Conservation (phyloP, 2,329 filamentous ascomycete genomes). For the Claviceps citrina region DNA sequence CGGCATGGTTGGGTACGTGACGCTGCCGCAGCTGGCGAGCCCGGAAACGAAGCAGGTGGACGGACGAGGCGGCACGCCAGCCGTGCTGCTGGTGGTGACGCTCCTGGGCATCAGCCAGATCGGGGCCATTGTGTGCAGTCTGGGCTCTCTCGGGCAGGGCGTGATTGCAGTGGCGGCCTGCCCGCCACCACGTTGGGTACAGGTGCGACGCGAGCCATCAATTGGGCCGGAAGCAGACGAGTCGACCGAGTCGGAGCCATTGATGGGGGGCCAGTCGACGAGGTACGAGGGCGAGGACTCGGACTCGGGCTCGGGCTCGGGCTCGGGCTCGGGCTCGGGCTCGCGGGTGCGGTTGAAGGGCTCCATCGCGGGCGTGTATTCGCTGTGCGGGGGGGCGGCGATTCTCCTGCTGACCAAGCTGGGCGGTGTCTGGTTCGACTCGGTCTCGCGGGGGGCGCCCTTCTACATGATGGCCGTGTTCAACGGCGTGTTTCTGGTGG, state of each 20-base stretch:
- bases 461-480: slow-evolving; percentile 92
- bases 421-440: slow-evolving; percentile 76
- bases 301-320: neutral
- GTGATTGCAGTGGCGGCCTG: slow-evolving; percentile 48
- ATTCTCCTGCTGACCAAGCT: slow-evolving; percentile 86
- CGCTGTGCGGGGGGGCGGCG: slow-evolving; percentile 73
- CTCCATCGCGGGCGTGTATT: slow-evolving; percentile 88
- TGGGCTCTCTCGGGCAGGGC: slow-evolving; percentile 73
- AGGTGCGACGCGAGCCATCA: slow-evolving; percentile 12
- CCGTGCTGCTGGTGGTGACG: slow-evolving; percentile 61
- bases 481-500: slow-evolving; percentile 56
- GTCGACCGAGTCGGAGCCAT: slow-evolving; percentile 22
- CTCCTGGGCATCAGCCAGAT: slow-evolving; percentile 88
- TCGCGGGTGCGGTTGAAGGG: slow-evolving; percentile 60
- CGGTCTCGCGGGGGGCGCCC: slow-evolving; percentile 55
- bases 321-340: slow-evolving; percentile 10
- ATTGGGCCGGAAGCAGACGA: slow-evolving; percentile 24
- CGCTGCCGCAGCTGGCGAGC: slow-evolving; percentile 60
- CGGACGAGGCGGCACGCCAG: slow-evolving; percentile 49
- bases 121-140: slow-evolving; percentile 84
- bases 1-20: slow-evolving; percentile 63
- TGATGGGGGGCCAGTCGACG: slow-evolving; percentile 18
- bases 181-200: slow-evolving; percentile 16
- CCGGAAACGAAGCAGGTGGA: slow-evolving; percentile 54
- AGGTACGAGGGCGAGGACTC: too few relatives aligned